phyloP scores from a whole-genome alignment of 257 asterid species.

The Solanum rostratum region DNA sequence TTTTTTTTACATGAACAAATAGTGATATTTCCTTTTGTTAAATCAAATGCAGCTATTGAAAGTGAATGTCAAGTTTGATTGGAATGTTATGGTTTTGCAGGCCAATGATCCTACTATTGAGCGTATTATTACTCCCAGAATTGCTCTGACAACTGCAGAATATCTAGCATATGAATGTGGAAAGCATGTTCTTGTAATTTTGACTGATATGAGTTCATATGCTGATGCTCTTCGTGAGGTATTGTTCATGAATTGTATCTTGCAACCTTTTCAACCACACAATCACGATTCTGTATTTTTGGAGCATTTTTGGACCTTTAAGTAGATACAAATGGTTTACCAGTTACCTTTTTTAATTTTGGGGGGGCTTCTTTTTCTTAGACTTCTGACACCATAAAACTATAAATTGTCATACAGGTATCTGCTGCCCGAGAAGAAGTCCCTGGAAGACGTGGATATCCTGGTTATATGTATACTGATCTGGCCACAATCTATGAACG shows the following conservation, averaged over 20 bases:
- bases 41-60: not conserved
- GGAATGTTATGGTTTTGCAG: constrained; percentile 25
- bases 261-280: not conserved
- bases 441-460: constrained; percentile 95
- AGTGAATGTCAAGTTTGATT: not conserved
- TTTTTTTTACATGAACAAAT: not conserved
- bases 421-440: constrained; percentile 99
- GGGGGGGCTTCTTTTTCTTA: not conserved
- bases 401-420: constrained; percentile 34
- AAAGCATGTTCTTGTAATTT: constrained; percentile 95
- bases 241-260: constrained; percentile 2
- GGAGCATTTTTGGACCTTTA: not conserved
- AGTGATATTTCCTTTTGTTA: not conserved
- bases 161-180: constrained; percentile 95
- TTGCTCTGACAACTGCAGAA: constrained; percentile 96
- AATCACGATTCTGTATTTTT: not conserved
- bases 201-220: constrained; percentile 98
- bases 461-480: constrained; percentile 96
- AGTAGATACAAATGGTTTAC: too few species aligned
- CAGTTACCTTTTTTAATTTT: not conserved
- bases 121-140: constrained; percentile 94
- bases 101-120: constrained; percentile 98
- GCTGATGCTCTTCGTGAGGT: constrained; percentile 99
- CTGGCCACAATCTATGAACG: constrained; percentile 95
- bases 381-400: constrained; percentile 1